Percentiles rank a stretch among this genome's conserved stretches.
Conservation (phyloP, 2,329 filamentous ascomycete genomes). For the Fusarium pseudoanthophilum region DNA sequence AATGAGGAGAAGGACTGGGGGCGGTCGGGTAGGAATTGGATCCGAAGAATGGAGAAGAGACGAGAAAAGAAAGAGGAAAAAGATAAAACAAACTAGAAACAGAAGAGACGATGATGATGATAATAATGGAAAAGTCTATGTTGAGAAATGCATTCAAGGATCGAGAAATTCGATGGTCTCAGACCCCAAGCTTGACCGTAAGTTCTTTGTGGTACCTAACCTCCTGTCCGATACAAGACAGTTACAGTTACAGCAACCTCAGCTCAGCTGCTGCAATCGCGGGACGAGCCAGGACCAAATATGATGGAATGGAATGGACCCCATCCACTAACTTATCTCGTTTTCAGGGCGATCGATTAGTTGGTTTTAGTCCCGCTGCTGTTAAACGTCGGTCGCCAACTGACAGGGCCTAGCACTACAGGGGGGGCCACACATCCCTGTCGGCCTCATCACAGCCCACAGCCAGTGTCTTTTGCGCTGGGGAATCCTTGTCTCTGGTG, state of each 20-base stretch:
- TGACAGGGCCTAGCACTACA: conserved; percentile 3
- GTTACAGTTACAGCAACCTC: background rate
- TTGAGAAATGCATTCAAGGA: conserved; percentile 22
- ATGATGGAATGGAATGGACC: background rate
- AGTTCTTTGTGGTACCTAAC: conserved; percentile 4
- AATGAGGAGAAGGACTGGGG: conserved; percentile 18
- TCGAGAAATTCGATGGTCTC: conserved; percentile 5
- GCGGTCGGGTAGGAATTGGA: conserved; percentile 23
- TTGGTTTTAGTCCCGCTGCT: conserved; percentile 4
- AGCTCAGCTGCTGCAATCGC: conserved; percentile 3
- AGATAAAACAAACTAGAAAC: conserved; percentile 14
- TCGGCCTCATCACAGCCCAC: conserved; percentile 13
- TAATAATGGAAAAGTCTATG: conserved; percentile 6
- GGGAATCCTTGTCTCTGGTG: conserved; percentile 44
- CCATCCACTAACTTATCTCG: background rate
- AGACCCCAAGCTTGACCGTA: conserved; percentile 34
- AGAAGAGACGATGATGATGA: background rate
- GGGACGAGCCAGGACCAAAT: conserved; percentile 1
- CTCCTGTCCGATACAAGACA: background rate
- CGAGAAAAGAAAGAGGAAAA: background rate
- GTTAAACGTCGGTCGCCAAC: conserved; percentile 7
- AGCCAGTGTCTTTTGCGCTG: conserved; percentile 28
- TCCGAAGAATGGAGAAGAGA: conserved; percentile 19
- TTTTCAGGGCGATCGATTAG: conserved; percentile 29
- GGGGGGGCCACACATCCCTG: background rate